These are phyloP conservation scores for Debaryomycetaceae sp. DNA, from an alignment of 1,139 yeast species.

Conservation along the genomic window DNA sequence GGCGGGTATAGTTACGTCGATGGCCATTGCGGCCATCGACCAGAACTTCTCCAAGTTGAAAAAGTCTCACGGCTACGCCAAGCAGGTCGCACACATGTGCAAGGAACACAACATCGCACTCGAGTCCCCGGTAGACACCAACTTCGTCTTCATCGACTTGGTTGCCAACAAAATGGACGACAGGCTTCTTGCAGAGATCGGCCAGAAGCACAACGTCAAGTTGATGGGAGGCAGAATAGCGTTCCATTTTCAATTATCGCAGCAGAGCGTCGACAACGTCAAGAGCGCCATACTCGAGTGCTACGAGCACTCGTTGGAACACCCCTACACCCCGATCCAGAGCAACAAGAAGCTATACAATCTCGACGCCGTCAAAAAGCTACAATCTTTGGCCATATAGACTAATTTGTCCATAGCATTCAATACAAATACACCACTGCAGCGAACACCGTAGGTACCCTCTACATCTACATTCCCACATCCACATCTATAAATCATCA, in stretches of 20 bases:
- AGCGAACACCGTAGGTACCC: too few relatives aligned
- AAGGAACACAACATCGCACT: slow-evolving; percentile 44
- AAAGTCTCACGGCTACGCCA: slow-evolving; percentile 66
- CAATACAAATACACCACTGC: too few relatives aligned
- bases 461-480: too few relatives aligned
- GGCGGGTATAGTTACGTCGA: slow-evolving; percentile 75
- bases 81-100: slow-evolving; percentile 62
- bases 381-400: neutral
- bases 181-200: slow-evolving; percentile 51
- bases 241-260: slow-evolving; percentile 77
- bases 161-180: slow-evolving; percentile 59
- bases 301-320: slow-evolving; percentile 35
- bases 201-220: slow-evolving; percentile 59
- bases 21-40: slow-evolving; percentile 78
- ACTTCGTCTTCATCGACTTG: slow-evolving; percentile 77
- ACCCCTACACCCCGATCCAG: slow-evolving; percentile 23
- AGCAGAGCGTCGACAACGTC: slow-evolving; percentile 62
- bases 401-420: neutral
- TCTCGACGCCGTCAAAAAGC: slow-evolving; percentile 18
- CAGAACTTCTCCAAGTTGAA: slow-evolving; percentile 63
- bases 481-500: too few relatives aligned
- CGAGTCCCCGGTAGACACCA: slow-evolving; percentile 79
- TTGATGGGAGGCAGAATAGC: slow-evolving; percentile 76
- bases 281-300: slow-evolving; percentile 61
- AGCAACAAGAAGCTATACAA: slow-evolving; percentile 32